Percentiles rank a stretch among this genome's conserved stretches.
Conservation (phyloP, 306 rosid genomes). For the Neltuma alba region DNA sequence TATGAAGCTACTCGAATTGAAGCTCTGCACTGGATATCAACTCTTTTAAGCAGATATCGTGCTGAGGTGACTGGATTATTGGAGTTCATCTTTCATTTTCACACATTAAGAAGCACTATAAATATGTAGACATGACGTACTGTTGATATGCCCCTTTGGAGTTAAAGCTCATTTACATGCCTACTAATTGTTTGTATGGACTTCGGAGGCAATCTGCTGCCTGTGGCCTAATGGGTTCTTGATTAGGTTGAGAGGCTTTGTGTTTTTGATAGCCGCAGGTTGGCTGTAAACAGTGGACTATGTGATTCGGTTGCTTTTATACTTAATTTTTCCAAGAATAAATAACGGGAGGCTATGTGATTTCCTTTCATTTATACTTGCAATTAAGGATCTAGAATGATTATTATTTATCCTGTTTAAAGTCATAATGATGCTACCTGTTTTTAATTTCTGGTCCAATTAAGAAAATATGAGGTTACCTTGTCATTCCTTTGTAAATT, state of each 20-base stretch:
- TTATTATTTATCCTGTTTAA: neutral
- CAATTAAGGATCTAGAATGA: neutral
- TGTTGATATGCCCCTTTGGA: conserved; percentile 23
- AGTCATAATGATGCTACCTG: neutral
- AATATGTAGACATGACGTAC: conserved; percentile 10
- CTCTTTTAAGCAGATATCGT: conserved; percentile 82
- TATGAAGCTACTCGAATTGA: conserved; percentile 97
- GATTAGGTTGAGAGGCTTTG: neutral
- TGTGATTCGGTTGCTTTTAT: neutral
- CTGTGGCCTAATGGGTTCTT: neutral
- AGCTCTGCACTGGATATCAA: conserved; percentile 94
- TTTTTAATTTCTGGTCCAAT: neutral
- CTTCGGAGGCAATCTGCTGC: neutral
- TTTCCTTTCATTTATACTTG: conserved; percentile 7
- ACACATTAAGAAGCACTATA: conserved; percentile 5
- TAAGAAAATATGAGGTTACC: neutral
- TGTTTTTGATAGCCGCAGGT: neutral
- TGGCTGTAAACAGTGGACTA: conserved; percentile 7
- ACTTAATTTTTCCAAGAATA: conserved; percentile 10
- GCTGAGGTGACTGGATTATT: conserved; percentile 59
- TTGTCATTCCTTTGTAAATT: neutral
- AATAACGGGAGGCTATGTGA: conserved; percentile 9
- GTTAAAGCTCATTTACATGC: neutral
- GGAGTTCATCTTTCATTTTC: conserved; percentile 32
- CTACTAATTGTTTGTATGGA: conserved; percentile 1